Conservation (phyloP, 2,329 filamentous ascomycete genomes). For the Dichotomopilus funicola region DNA sequence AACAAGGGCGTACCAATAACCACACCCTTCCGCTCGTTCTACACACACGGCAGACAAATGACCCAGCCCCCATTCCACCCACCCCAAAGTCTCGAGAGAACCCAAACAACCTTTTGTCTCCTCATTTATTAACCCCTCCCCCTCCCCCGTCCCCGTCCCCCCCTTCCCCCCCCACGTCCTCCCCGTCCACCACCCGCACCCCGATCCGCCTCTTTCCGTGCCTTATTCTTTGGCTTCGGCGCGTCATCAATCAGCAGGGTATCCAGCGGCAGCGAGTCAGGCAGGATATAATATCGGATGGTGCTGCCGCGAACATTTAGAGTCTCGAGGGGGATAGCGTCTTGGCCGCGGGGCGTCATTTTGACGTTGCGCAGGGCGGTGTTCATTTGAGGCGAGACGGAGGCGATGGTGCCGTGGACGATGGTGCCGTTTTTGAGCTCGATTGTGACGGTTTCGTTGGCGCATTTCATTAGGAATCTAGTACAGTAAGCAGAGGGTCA, state of each 20-base stretch:
- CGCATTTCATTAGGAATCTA: conserved; percentile 98
- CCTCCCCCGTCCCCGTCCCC: conserved; percentile 2
- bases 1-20: too few relatives aligned
- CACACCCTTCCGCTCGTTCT: too few relatives aligned
- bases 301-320: conserved; percentile 97
- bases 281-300: conserved; percentile 74
- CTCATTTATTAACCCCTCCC: not conserved
- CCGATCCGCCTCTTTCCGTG: conserved; percentile 77
- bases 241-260: conserved; percentile 93
- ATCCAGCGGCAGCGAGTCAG: conserved; percentile 90
- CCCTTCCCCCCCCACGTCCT: conserved; percentile 24
- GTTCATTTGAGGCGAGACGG: conserved; percentile 98
- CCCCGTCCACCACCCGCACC: conserved; percentile 47
- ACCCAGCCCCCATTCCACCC: not conserved
- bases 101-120: not conserved
- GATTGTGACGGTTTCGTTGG: conserved; percentile 96
- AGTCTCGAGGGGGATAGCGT: conserved; percentile 80
- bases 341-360: conserved; percentile 86
- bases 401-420: conserved; percentile 92
- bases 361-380: conserved; percentile 91
- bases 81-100: not conserved
- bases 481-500: not conserved
- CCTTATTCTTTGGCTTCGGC: conserved; percentile 99
- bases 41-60: too few relatives aligned
- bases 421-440: conserved; percentile 99